Conservation (phyloP, 345 rosid species). For the Brassica juncea region DNA sequence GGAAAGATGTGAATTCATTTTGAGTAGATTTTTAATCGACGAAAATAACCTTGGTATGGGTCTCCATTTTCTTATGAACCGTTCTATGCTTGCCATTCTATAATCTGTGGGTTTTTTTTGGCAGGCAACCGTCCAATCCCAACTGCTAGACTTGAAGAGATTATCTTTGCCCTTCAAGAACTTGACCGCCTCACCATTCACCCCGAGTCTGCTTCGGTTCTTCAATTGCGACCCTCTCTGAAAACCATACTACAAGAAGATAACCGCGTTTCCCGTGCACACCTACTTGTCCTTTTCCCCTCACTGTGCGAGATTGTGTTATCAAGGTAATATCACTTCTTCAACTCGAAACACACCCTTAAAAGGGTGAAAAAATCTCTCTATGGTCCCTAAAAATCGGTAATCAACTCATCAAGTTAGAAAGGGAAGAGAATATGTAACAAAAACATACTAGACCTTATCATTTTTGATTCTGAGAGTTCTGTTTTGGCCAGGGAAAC, state of each 20-base stretch:
- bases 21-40: conserved; percentile 69
- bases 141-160: conserved; percentile 79
- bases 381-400: background rate
- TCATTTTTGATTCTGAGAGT: background rate
- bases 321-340: conserved; percentile 58
- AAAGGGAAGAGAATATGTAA: conserved; percentile 1
- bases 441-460: background rate
- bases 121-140: conserved; percentile 78
- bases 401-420: background rate
- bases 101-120: conserved; percentile 7
- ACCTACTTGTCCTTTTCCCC: conserved; percentile 84
- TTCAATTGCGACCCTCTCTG: conserved; percentile 61
- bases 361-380: conserved; percentile 7
- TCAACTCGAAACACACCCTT: background rate
- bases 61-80: conserved; percentile 17
- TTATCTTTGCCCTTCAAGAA: conserved; percentile 61
- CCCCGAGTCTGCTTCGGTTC: conserved; percentile 63
- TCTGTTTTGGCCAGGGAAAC: conserved; percentile 65
- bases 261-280: conserved; percentile 48
- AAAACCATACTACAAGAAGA: conserved; percentile 50
- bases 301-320: conserved; percentile 84
- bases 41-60: conserved; percentile 67
- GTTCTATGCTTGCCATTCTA: background rate
- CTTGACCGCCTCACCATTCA: conserved; percentile 62
- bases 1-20: conserved; percentile 72